phyloP scores from a whole-genome alignment of 2,329 filamentous ascomycete genomes.

The Gnomoniopsis smithogilvyi region DNA sequence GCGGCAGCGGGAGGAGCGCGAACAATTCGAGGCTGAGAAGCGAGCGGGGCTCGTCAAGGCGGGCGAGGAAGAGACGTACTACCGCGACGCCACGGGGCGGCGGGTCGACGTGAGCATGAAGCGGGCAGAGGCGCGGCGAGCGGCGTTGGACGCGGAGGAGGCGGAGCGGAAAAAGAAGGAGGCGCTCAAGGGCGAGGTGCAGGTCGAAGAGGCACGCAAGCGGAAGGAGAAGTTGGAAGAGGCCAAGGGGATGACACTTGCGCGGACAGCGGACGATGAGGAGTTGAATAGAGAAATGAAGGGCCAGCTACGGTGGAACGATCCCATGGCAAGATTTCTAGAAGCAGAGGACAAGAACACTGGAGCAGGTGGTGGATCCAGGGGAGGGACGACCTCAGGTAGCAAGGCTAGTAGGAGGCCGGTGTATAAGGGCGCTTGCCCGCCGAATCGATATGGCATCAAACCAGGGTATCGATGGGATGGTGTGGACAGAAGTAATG shows the following conservation, averaged over 20 bases:
- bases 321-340: slow-evolving; percentile 84
- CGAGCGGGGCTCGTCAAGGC: slow-evolving; percentile 31
- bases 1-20: slow-evolving; percentile 39
- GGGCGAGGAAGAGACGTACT: slow-evolving; percentile 73
- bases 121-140: slow-evolving; percentile 75
- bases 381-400: slow-evolving; percentile 22
- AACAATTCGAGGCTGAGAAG: slow-evolving; percentile 28
- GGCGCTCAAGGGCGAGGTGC: slow-evolving; percentile 75
- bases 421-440: slow-evolving; percentile 73
- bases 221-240: slow-evolving; percentile 70
- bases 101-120: slow-evolving; percentile 92
- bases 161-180: slow-evolving; percentile 65
- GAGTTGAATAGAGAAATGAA: slow-evolving; percentile 82
- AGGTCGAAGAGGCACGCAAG: slow-evolving; percentile 64
- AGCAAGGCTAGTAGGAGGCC: slow-evolving; percentile 45
- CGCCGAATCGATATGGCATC: slow-evolving; percentile 93
- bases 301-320: slow-evolving; percentile 80
- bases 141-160: slow-evolving; percentile 64
- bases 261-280: slow-evolving; percentile 77
- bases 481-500: slow-evolving; percentile 89
- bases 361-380: slow-evolving; percentile 16
- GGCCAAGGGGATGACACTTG: slow-evolving; percentile 77
- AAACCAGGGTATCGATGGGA: slow-evolving; percentile 93
- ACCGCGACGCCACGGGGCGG: slow-evolving; percentile 91
- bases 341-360: slow-evolving; percentile 39